phyloP scores from a whole-genome alignment of 1,284 basidiomycete species.

The Malassezia sp. region DNA sequence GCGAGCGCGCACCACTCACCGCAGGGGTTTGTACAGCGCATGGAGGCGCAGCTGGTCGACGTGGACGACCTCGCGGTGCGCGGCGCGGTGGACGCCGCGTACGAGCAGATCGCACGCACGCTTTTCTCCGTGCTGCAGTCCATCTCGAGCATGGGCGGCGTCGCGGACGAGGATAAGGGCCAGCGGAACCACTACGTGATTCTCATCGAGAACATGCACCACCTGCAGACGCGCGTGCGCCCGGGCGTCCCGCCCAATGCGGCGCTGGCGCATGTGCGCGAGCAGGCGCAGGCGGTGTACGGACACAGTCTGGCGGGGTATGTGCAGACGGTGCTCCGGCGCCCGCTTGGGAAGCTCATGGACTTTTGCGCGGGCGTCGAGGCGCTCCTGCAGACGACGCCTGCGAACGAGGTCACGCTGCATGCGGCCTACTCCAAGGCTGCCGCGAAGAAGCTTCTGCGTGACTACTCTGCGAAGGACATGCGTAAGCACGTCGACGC shows the following conservation, averaged over 20 bases:
- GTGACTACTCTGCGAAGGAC: conserved; percentile 77
- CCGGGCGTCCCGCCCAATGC: conserved; percentile 49
- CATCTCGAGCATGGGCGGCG: conserved; percentile 75
- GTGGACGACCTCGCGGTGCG: conserved; percentile 65
- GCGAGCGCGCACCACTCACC: too few relatives aligned
- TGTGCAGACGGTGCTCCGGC: conserved; percentile 70
- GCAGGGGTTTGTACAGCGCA: conserved; percentile 68
- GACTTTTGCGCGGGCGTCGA: conserved; percentile 92
- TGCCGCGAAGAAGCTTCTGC: conserved; percentile 68
- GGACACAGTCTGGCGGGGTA: conserved; percentile 76
- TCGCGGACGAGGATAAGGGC: conserved; percentile 62
- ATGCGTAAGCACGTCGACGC: conserved; percentile 69
- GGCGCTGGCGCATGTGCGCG: conserved; percentile 62
- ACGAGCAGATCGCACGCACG: conserved; percentile 71
- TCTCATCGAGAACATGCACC: conserved; percentile 92
- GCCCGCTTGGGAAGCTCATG: conserved; percentile 76
- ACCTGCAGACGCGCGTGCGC: conserved; percentile 67
- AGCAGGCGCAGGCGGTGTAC: conserved; percentile 56
- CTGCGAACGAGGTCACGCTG: conserved; percentile 65
- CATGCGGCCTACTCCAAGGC: conserved; percentile 67
- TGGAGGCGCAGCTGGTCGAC: conserved; percentile 70
- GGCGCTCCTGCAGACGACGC: conserved; percentile 66
- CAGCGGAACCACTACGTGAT: conserved; percentile 92
- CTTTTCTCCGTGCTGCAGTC: conserved; percentile 90
- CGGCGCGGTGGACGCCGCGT: conserved; percentile 64